Conservation (phyloP, 345 rosid species). For the Citrus unshiu region DNA sequence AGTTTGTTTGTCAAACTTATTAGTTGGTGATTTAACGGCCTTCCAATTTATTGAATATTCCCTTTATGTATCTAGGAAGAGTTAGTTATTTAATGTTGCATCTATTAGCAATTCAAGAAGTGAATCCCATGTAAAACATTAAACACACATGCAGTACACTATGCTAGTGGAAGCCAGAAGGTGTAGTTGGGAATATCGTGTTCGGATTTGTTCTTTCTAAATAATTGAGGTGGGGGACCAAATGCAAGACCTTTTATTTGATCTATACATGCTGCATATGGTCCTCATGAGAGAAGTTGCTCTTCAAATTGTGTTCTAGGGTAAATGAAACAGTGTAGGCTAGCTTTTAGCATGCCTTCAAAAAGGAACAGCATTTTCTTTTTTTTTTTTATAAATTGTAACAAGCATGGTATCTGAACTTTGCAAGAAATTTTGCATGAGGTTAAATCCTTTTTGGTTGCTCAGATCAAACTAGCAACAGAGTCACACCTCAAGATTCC, state of each 20-base stretch:
- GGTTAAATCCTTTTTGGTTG: neutral
- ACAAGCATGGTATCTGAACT: neutral
- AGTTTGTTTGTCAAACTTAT: slow-evolving; percentile 10
- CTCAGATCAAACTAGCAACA: neutral
- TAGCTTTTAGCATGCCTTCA: slow-evolving; percentile 3
- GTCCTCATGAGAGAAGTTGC: slow-evolving; percentile 3
- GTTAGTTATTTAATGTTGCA: neutral
- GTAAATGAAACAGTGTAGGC: slow-evolving; percentile 12
- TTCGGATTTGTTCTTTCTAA: neutral
- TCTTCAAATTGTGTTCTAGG: slow-evolving; percentile 3
- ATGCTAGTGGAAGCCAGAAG: slow-evolving; percentile 14
- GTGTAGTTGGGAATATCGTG: neutral
- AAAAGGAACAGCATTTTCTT: neutral
- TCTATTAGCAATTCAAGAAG: neutral
- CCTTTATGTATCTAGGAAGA: neutral
- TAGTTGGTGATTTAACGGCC: neutral
- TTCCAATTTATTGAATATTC: neutral
- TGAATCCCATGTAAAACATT: neutral
- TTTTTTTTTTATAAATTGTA: neutral
- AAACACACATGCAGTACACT: neutral
- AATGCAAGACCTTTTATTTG: neutral
- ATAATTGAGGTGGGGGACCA: slow-evolving; percentile 31
- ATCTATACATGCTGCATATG: neutral
- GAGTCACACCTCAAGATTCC: neutral
- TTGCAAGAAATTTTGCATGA: neutral